A percentile compares a stretch with the other conserved stretches of the same genome.
These are phyloP conservation scores for Avena atlantica DNA, from an alignment of 176 grass and related monocot species.

Conservation along the genomic window DNA sequence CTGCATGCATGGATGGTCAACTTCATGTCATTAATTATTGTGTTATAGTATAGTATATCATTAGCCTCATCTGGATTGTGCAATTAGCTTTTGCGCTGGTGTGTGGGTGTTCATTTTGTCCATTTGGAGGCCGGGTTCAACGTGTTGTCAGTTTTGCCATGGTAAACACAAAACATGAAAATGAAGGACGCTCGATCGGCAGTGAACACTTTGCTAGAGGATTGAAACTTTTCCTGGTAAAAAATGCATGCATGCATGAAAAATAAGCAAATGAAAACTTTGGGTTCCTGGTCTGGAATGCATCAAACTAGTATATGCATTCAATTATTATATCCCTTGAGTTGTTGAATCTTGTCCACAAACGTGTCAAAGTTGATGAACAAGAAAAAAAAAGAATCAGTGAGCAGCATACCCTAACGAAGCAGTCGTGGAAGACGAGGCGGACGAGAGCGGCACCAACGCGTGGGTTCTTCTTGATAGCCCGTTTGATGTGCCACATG, in stretches of 20 bases:
- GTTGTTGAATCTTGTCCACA: too few species aligned
- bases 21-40: background rate
- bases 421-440: constrained; percentile 72
- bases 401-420: constrained; percentile 53
- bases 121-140: background rate
- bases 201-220: too few species aligned
- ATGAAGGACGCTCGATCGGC: background rate
- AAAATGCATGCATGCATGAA: background rate
- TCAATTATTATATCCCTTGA: background rate
- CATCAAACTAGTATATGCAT: background rate
- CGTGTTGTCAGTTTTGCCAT: background rate
- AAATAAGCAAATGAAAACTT: background rate
- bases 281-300: background rate
- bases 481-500: constrained; percentile 46
- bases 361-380: too few species aligned
- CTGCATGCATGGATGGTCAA: constrained; percentile 38
- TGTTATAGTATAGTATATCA: background rate
- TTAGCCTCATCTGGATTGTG: background rate
- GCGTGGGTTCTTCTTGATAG: constrained; percentile 48
- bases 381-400: background rate
- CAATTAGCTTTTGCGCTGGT: background rate
- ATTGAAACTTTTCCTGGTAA: background rate
- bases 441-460: constrained; percentile 59
- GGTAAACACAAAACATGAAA: background rate
- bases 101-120: background rate